Evolutionary conservation across 495 filamentous ascomycete species (phyloP), one percentile per base, ranked within the genome.

Genomic region (Penicillium arizonense): DNA sequence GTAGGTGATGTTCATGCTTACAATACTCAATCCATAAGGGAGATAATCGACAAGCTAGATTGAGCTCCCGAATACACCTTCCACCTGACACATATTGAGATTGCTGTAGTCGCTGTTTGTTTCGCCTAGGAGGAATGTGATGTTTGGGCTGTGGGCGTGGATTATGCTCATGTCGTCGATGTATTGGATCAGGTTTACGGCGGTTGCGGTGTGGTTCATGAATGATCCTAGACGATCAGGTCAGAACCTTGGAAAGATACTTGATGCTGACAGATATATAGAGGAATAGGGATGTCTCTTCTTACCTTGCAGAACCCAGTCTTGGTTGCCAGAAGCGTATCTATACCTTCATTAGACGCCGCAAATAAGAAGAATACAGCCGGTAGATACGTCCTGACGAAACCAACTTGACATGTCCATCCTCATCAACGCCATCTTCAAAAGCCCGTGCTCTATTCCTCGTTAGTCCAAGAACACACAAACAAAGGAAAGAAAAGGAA

Each of bases 101-200:
- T 59, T 59, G 3, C 52, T 43, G 12, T 55, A 55, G 57, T 59
- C 52, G 39, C 57, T 59, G 26, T 59, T 59, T 20, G 57, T 59
- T 34, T 59, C 57, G 12, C 57, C 57, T 0, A 59, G 48, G 12
- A 59, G 30, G 28, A 59, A 52, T 35, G 33, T 21, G 34, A 59
- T 55, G 12, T 36, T 40, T 2, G 57, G 52, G 12, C 52, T 30
- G 23, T 46, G 18, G 8, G 43, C 38, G 1, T 52, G 38, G 10
- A 43, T 35, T 21, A 42, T 16, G 18, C 49, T 18, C 47, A 59
- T 59, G 28, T 51, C 57, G 6, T 44, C 36, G 20, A 41, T 47
- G 30, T 59, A 59, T 42, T 59, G 57, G 16, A 43, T 55, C 5
- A 59, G 18, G 35, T 59, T 59, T 21, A 10, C 43, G 3, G 20